Evolutionary conservation across 352 stramenopile genomes (phyloP), one percentile per base, ranked within the genome.

Genomic region (Pythium monospermum): DNA sequence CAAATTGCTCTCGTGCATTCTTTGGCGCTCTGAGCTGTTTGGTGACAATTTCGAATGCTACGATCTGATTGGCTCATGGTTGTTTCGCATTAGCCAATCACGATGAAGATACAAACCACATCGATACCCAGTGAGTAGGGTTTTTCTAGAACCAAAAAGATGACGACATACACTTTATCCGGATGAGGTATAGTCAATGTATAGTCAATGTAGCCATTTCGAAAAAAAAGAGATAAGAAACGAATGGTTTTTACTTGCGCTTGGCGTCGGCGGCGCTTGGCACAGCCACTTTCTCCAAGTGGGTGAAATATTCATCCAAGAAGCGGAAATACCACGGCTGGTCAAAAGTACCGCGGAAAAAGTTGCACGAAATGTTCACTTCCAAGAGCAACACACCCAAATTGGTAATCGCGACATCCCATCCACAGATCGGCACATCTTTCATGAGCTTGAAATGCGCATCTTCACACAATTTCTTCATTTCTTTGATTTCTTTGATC

Each of bases 341-440:
- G 68, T 96, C 84, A 50, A 96, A 96, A 16, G 73, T 85, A 50
- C 87, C 91, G 33, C 87, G 84, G 77, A 97, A 97, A 59, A 97
- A 97, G 66, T 97, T 97, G 73, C 91, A 97, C 51, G 87, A 97
- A 41, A 96, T 88, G 72, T 96, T 97, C 30, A 96, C 87, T 49
- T 96, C 84, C 39, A 94, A 59, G 47, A 97, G 68, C 28, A 95
- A 60, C 51, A 96, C 81, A 31, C 89, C 89, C 53, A 94, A 71
- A 60, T 87, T 89, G 44, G 91, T 97, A 49, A 97, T 76, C 26
- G 90, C 89, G 30, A 97, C 89, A 51, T 97, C 91, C 89, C 89
- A 97, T 32, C 91, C 89, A 27, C 89, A 94, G 18, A 97, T 71
- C 33, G 89, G 91, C 37, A 97, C 89, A 61, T 95, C 74, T 51